Base-by-base conservation (phyloP, 306 rosid genomes). In the Erythrophleum fordii region DNA sequence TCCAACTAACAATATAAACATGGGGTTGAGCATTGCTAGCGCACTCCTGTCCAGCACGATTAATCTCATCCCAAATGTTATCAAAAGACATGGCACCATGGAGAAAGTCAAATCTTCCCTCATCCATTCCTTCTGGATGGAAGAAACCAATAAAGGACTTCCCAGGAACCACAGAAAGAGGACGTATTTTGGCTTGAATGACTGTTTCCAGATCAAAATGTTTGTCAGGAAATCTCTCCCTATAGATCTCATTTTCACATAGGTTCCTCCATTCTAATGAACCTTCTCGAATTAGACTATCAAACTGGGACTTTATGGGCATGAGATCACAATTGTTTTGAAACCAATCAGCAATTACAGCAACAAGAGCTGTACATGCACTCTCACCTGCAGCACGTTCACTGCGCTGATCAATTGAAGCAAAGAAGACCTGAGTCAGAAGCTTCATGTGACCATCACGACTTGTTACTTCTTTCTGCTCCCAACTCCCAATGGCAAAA, bases 301-400 rank as follows among this genome's bases (percentile, higher is more conserved):
- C 99, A 41, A 96, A 89, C 81, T 93, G 99, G 72, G 97, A 96
- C 86, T 96, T 96, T 60, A 96, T 90, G 80, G 99, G 99, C 98
- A 96, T 86, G 78, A 83, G 94, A 22, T 88, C 82, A 3, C 23
- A 87, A 78, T 94, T 93, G 80, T 81, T 92, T 69, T 96, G 98
- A 88, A 96, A 89, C 99, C 99, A 96, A 69, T 96, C 90, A 2
- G 99, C 97, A 66, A 96, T 92, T 28, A 96, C 97, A 29, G 98
- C 98, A 39, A 96, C 99, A 58, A 96, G 97, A 66, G 97, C 99
- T 11, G 99, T 96, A 64, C 99, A 96, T 8, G 99, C 99, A 86
- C 99, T 93, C 92, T 96, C 99, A 3, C 99, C 99, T 0, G 99
- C 97, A n/a, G 99, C 99, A 28, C 95, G 91, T 89, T 92, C 99